Conservation (phyloP, 2,329 filamentous ascomycete species). For the Periconia macrospinosa region DNA sequence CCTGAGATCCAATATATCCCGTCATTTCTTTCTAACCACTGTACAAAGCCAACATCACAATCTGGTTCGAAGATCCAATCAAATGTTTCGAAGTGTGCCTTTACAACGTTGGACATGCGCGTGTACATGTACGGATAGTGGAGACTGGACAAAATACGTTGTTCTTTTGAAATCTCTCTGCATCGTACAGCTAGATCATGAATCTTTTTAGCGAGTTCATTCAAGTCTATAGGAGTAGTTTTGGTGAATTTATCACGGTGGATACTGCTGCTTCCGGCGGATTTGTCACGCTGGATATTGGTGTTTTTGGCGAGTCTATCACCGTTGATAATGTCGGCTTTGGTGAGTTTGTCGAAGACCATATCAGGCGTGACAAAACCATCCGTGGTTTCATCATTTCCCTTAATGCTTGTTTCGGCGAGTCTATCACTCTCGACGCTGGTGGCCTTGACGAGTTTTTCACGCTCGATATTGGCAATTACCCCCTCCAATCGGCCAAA, state of each 20-base stretch:
- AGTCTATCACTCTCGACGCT: too few relatives aligned
- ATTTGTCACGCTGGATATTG: too few relatives aligned
- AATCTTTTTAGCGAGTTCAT: not conserved
- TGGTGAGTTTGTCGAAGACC: too few relatives aligned
- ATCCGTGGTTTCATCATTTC: too few relatives aligned
- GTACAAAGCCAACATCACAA: not conserved
- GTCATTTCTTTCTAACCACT: not conserved
- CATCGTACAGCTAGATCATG: not conserved
- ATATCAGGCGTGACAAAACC: too few relatives aligned
- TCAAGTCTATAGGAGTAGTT: too few relatives aligned
- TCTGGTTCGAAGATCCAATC: slow-evolving; percentile 1
- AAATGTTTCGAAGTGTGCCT: not conserved
- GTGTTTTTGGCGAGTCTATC: too few relatives aligned
- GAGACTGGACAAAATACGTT: not conserved
- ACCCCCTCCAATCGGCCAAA: not conserved
- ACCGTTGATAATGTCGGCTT: too few relatives aligned
- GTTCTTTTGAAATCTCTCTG: not conserved
- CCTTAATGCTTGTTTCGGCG: too few relatives aligned
- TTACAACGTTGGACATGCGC: not conserved
- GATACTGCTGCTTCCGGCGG: too few relatives aligned
- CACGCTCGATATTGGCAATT: not conserved
- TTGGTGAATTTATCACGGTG: too few relatives aligned
- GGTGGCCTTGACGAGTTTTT: too few relatives aligned
- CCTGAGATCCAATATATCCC: not conserved
- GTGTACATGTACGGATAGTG: not conserved